phyloP scores from a whole-genome alignment of 106 monocot species.

The Apostasia shenzhenica region DNA sequence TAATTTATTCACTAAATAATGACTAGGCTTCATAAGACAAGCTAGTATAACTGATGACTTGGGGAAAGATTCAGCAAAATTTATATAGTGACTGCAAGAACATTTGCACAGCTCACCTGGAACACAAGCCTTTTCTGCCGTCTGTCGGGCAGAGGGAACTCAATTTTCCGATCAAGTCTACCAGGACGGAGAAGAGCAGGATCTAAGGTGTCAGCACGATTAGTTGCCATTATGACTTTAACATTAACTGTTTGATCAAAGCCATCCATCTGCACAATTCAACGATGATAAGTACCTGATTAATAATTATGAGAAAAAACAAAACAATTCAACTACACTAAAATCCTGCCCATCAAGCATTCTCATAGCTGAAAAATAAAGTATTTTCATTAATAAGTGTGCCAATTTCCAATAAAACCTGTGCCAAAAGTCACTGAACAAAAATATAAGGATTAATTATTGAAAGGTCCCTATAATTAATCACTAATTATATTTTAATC shows the following conservation, averaged over 20 bases:
- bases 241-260: slow-evolving; percentile 99
- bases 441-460: too few relatives aligned
- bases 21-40: too few relatives aligned
- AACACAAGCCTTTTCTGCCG: slow-evolving; percentile 91
- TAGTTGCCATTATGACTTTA: slow-evolving; percentile 99
- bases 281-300: not conserved
- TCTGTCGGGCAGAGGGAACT: slow-evolving; percentile 89
- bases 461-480: too few relatives aligned
- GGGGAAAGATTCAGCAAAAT: too few relatives aligned
- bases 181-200: slow-evolving; percentile 96
- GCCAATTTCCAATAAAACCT: too few relatives aligned
- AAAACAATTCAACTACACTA: not conserved
- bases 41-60: too few relatives aligned
- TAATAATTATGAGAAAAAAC: not conserved
- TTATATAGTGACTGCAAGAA: not conserved
- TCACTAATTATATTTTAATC: too few relatives aligned
- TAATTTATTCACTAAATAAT: too few relatives aligned
- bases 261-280: slow-evolving; percentile 81
- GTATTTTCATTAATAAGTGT: too few relatives aligned
- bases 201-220: slow-evolving; percentile 91
- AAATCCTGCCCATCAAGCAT: too few relatives aligned
- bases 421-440: too few relatives aligned
- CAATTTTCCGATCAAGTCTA: slow-evolving; percentile 92
- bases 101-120: slow-evolving; percentile 37
- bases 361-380: too few relatives aligned